Evolutionary conservation across 352 stramenopile species (phyloP), one percentile per base, ranked within the genome.

Genomic region (Peronospora destructor): DNA sequence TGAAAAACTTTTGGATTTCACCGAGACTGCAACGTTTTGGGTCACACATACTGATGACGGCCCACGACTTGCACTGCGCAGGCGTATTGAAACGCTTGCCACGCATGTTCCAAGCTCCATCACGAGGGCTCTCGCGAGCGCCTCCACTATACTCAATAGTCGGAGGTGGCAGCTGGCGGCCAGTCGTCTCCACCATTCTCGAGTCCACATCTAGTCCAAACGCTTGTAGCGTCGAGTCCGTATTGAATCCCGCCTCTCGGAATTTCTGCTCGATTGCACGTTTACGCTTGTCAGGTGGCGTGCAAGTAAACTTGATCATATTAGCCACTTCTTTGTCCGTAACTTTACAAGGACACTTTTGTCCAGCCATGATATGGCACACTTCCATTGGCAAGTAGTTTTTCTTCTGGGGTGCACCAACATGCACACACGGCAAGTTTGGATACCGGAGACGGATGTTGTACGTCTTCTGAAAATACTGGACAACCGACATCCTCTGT

Each of bases 321-420:
- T 91, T 85, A 14, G 78, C 71, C 8, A 87, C 84, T 25, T 94
- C 79, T 17, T 68, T 81, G 48, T 93, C 82, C 13, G 73, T 89
- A 3, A 61, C 66, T 56, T 94, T 94, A 44, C 78, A 76, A 0
- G 78, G 73, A 45, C 71, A 76, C 50, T 85, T 87, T 52, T 94
- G 83, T 3, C 81, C 79, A 0, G 49, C 66, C 44, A 85, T 60
- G 14, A 87, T 83, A 41, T 72, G 53, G 42, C 84, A 94, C 0
- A 92, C 77, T 46, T 94, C 84, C 49, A 94, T 87, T 5, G 84
- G 84, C 47, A 91, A 45, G 37, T 87, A 94, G 35, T 76, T 91
- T 33, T 80, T 76, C 53, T 87, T 89, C 14, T 84, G 64, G 6
- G 66, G 53, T 1, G 79, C 80, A 11, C 84, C 84, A 13, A 93